Evolutionary conservation across 1,284 basidiomycete genomes (phyloP).

Genomic region (Melampsora americana): DNA sequence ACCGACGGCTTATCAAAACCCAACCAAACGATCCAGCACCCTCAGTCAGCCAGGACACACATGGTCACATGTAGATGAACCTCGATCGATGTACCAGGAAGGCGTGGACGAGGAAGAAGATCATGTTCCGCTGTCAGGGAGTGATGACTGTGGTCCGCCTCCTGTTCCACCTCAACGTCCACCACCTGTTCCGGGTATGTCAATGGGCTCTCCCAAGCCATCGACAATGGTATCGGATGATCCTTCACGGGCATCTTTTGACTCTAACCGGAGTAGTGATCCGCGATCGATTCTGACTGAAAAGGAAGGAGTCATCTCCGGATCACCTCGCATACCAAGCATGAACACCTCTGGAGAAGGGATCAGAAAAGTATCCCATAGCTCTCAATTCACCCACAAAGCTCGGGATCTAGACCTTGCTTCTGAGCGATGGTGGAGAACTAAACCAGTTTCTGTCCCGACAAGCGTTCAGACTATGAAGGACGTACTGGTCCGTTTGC

Average conservation of each 20-base stretch:
- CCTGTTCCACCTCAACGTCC: conserved; percentile 11
- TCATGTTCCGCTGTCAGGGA: neutral
- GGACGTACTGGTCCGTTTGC: conserved; percentile 28
- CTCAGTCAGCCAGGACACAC: conserved; percentile 14
- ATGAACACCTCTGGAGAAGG: neutral
- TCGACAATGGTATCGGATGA: neutral
- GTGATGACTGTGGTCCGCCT: neutral
- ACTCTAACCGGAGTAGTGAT: neutral
- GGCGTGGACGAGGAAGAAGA: neutral
- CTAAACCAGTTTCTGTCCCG: conserved; percentile 15
- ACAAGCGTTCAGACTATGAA: conserved; percentile 20
- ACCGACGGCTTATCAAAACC: conserved; percentile 26
- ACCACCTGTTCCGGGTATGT: neutral
- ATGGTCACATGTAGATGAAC: conserved; percentile 18
- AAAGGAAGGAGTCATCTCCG: neutral
- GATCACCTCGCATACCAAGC: neutral
- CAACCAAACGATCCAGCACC: conserved; percentile 17
- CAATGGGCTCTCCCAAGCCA: neutral
- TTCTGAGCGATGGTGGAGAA: conserved; percentile 41
- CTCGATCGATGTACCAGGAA: neutral
- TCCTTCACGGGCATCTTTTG: neutral
- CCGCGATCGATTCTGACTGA: neutral
- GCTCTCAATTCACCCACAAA: conserved; percentile 16
- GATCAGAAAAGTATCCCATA: conserved; percentile 7
- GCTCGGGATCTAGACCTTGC: conserved; percentile 41